Evolutionary conservation across 805 yeast genomes (phyloP).

Genomic region (Helenozyma baotianmanensis): DNA sequence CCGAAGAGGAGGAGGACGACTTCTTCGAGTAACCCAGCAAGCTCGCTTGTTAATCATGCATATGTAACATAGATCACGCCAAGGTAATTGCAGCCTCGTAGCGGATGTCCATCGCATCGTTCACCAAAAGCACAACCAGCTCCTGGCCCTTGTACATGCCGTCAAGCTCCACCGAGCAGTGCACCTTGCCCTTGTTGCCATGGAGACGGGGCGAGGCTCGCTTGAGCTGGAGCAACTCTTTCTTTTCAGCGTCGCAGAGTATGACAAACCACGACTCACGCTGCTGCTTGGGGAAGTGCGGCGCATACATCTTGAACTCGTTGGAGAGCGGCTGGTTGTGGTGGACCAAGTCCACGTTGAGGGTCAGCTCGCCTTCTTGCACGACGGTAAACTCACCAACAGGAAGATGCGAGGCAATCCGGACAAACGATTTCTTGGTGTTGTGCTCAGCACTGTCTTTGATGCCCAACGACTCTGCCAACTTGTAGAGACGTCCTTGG

Average conservation of each 20-base stretch:
- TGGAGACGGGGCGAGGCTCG: conserved; percentile 61
- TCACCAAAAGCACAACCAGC: conserved; percentile 48
- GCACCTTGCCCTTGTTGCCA: conserved; percentile 35
- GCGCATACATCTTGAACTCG: conserved; percentile 68
- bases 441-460: conserved; percentile 9
- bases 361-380: conserved; percentile 30
- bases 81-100: conserved; percentile 27
- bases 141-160: conserved; percentile 43
- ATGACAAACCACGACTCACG: conserved; percentile 91
- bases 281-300: conserved; percentile 84
- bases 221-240: conserved; percentile 61
- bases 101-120: conserved; percentile 61
- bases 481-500: conserved; percentile 25
- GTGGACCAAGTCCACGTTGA: conserved; percentile 50
- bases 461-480: conserved; percentile 40
- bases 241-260: conserved; percentile 43
- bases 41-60: conserved; percentile 5
- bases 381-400: conserved; percentile 42
- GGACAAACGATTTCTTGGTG: conserved; percentile 39
- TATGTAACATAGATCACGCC: conserved; percentile 3
- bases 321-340: conserved; percentile 44
- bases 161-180: conserved; percentile 47
- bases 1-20: conserved; percentile 22
- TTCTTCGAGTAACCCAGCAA: conserved; percentile 24
- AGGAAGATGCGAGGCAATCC: conserved; percentile 57